Evolutionary conservation across 2,329 filamentous ascomycete species (phyloP).

Genomic region (Sporothrix mexicana): DNA sequence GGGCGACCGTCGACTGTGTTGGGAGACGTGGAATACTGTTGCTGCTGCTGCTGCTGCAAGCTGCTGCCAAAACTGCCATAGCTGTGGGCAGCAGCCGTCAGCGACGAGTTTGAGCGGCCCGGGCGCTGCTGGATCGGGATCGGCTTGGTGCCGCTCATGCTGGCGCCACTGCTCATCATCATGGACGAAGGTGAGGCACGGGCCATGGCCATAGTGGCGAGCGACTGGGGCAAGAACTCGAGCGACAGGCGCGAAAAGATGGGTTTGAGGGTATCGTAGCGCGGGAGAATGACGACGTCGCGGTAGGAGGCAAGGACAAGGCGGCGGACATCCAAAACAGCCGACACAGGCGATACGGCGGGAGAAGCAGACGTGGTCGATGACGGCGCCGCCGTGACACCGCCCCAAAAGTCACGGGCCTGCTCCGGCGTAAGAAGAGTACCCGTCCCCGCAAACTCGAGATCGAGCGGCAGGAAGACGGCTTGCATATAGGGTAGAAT

Average conservation of each 20-base stretch:
- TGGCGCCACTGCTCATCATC: conserved; percentile 8
- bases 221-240: conserved; percentile 69
- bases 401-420: conserved; percentile 89
- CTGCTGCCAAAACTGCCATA: conserved; percentile 39
- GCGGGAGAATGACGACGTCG: conserved; percentile 84
- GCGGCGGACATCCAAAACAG: conserved; percentile 80
- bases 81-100: conserved; percentile 32
- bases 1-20: conserved; percentile 59
- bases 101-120: conserved; percentile 37
- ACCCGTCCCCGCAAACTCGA: conserved; percentile 88
- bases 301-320: conserved; percentile 88
- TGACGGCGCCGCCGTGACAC: conserved; percentile 50
- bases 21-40: conserved; percentile 55
- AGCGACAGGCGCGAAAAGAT: conserved; percentile 90
- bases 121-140: conserved; percentile 52
- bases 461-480: conserved; percentile 88
- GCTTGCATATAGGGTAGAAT: conserved; percentile 94
- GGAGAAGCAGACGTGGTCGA: conserved; percentile 39
- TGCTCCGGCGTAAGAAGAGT: conserved; percentile 77
- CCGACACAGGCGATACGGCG: conserved; percentile 54
- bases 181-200: conserved; percentile 13
- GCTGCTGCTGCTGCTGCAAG: conserved; percentile 11
- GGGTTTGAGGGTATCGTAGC: conserved; percentile 85
- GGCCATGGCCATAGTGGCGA: conserved; percentile 53
- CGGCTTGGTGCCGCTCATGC: conserved; percentile 50